These are phyloP conservation scores for Mycena galopus DNA, from an alignment of 768 basidiomycete genomes.

Conservation along the genomic window DNA sequence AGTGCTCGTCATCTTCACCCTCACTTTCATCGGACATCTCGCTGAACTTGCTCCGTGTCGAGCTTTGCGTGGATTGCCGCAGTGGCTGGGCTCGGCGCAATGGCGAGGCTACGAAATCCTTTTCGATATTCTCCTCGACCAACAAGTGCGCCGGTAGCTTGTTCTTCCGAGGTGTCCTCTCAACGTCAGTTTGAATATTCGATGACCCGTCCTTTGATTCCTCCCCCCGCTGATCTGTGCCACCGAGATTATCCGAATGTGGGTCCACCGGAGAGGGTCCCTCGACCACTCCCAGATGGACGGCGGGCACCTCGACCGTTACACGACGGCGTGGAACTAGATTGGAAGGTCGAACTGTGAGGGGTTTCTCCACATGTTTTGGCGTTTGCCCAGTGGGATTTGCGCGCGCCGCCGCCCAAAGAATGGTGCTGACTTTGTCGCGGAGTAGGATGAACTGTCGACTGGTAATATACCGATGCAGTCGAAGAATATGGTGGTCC, in stretches of 20 bases:
- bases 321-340: background rate
- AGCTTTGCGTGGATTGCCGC: background rate
- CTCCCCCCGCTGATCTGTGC: too few species aligned
- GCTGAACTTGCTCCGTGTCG: background rate
- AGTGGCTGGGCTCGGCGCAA: background rate
- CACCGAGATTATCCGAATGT: too few species aligned
- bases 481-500: background rate
- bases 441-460: background rate
- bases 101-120: background rate
- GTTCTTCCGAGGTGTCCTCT: background rate
- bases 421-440: background rate
- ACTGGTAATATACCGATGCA: background rate
- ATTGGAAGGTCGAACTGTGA: too few species aligned
- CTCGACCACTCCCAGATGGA: too few species aligned
- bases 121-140: background rate
- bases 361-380: too few species aligned
- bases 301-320: too few species aligned
- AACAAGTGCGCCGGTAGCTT: background rate
- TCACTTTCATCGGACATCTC: background rate
- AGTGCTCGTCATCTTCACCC: background rate
- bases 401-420: background rate
- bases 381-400: too few species aligned
- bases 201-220: too few species aligned
- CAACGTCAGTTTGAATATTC: too few species aligned
- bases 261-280: too few species aligned